Base-by-base conservation (phyloP, 495 filamentous ascomycete species). In the Xylaria curta region DNA sequence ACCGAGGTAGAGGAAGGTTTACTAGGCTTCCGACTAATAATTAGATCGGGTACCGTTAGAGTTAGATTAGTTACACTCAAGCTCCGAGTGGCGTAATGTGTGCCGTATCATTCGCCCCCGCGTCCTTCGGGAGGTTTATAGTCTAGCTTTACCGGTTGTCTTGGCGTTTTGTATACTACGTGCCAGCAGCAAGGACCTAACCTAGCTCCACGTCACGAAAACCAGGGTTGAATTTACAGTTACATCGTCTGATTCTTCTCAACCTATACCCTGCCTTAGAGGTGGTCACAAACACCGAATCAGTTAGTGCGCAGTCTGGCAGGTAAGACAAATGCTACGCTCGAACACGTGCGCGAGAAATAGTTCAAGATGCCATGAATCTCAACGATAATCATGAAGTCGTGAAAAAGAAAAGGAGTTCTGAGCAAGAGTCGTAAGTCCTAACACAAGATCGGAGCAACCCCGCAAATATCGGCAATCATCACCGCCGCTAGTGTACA, bases 401-500 rank as follows among this genome's bases (percentile, higher is more conserved):
- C 19, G 19, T 38, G 24, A 60, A n/a, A 21, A 21, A 6, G 13
- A 31, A 33, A 19, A 65, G 31, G 21, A 19, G 12, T 24, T 21
- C 60, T 44, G 19, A 21, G 21, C 38, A 63, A 63, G 42, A 17
- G 6, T 17, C 21, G 62, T n/a, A 31, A 4, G 42, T 10, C 24
- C n/a, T 12, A 19, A 44, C 38, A 44, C 17, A 63, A 26, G 46
- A 33, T 46, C 28, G 28, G 28, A n/a, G 17, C 19, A 40, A 53
- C 63, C 63, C 63, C 63, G 46, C 63, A 66, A 53, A 28, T 51
- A 38, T 31, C 44, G 28, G 62, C 28, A 47, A 66, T 31, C 62
- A 31, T 49, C 31, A 53, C 24, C 19, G 44, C 44, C 63, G n/a
- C 46, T 51, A 53, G 28, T 31, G 53, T 66, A 10, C n/a, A 38